phyloP scores from a whole-genome alignment of 1,284 basidiomycete genomes.

The Moniliella sp. region DNA sequence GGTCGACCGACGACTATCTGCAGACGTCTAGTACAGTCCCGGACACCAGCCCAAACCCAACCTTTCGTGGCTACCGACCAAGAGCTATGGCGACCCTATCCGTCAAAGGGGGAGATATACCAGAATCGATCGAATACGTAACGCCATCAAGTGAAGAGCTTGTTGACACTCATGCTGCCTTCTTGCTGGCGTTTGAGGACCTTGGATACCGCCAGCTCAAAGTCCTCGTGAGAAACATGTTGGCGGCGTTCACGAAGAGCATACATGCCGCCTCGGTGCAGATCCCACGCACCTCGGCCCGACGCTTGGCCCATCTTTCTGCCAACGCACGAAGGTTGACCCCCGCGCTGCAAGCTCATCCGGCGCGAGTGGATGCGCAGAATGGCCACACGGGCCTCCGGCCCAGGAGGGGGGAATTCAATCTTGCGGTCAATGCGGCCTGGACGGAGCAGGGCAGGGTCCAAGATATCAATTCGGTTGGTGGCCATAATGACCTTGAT shows the following conservation, averaged over 20 bases:
- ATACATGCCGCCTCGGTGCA: constrained; percentile 99
- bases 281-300: constrained; percentile 90
- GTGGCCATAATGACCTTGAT: constrained; percentile 99
- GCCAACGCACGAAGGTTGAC: constrained; percentile 84
- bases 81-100: too few relatives aligned
- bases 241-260: constrained; percentile 79
- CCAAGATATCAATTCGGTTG: constrained; percentile 92
- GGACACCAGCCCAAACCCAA: too few relatives aligned
- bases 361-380: constrained; percentile 90
- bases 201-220: constrained; percentile 93
- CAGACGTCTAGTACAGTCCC: too few relatives aligned
- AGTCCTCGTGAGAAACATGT: constrained; percentile 80
- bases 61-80: too few relatives aligned
- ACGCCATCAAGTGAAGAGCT: constrained; percentile 35
- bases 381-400: constrained; percentile 86
- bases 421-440: constrained; percentile 97
- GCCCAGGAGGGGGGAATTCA: constrained; percentile 93
- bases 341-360: constrained; percentile 91
- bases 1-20: too few relatives aligned
- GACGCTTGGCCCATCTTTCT: constrained; percentile 96
- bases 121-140: too few relatives aligned
- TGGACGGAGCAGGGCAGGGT: constrained; percentile 75
- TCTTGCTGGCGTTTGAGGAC: constrained; percentile 37
- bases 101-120: too few relatives aligned
- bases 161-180: constrained; percentile 31